Evolutionary conservation across 306 rosid genomes (phyloP), one percentile per base, ranked within the genome.

Genomic region (Echinosophora koreensis): DNA sequence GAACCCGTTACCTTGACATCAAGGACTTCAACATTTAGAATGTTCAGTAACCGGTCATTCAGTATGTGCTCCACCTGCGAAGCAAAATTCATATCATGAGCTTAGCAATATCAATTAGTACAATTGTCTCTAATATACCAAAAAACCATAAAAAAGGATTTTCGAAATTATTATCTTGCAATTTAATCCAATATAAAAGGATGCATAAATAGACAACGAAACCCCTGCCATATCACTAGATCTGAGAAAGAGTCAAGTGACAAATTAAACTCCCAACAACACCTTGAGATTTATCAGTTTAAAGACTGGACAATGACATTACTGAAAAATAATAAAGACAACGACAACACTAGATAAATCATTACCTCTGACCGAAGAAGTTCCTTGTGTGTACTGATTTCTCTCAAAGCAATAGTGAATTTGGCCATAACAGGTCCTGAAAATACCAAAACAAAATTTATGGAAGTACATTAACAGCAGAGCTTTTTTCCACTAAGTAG

Each of bases 391-490:
- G 97, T 91, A 75, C 97, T 86, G 67, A 91, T 91, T 88, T 95
- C 97, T 83, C 96, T 95, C 78, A 92, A 74, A 52, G 99, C 92
- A 58, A 87, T 78, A 11, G 97, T 55, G 57, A 95, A 95, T 91
- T 95, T 95, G 69, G 96, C 77, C 92, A 95, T 90, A 50, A 95
- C 96, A 77, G 99, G 95, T 51, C 99, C 99, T 95, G 71, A 77
- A 74, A 38, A 73, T 55, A 46, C 58, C 66, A 61, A 68, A 3
- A 55, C 14, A 58, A 83, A 22, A 27, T 47, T 47, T 47, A 13
- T 47, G 16, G 12, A 47, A 12, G 22, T 22, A 22, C 0, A 12
- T 44, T 44, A 44, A 44, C 14, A 9, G 10, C 14, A 44, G 9
- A 9, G 3, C 14, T 44, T 13, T 3, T 44, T 44, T 3, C 50